Evolutionary conservation across 2,329 filamentous ascomycete genomes (phyloP), one percentile per base, ranked within the genome.

Genomic region (Cladorrhinum sp.): DNA sequence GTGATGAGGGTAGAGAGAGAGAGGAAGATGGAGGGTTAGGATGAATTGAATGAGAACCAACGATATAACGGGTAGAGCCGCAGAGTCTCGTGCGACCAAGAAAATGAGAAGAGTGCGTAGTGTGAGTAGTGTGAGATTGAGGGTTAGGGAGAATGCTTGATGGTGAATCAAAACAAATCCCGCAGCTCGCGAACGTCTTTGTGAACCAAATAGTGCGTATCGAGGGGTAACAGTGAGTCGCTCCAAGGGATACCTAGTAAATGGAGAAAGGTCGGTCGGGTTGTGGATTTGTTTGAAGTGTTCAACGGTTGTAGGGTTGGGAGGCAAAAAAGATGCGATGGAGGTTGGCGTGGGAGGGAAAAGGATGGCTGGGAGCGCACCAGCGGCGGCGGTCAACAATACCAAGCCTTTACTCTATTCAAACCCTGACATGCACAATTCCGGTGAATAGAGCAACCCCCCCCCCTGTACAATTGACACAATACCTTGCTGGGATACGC

Each of bases 131-230:
- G n/a, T n/a, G n/a, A n/a, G n/a, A n/a, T n/a, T n/a, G 50, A 12
- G 3, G 28, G 26, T 28, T 28, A 28, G n/a, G n/a, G 18, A 50
- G 10, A 10, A 48, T 12, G 21, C 6, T 2, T 9, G 36, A 28
- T 33, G 42, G 42, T 24, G 26, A 50, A 24, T 33, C 51, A 5
- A 49, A 62, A 65, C 60, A 66, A 65, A 64, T 65, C 58, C 61
- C 61, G 63, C 63, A 65, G 56, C 36, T 46, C 21, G 24, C 20
- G n/a, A n/a, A n/a, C n/a, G n/a, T n/a, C 20, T 28, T 10, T 36
- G 48, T 48, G 55, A 49, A 33, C 33, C 12, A 16, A 10, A 12
- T 36, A 12, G 9, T 10, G 9, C 3, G 33, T 36, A 36, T 36
- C 33, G 33, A 36, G 33, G 33, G 59, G 58, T 49, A 61, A 64